Percentiles rank a stretch among this genome's conserved stretches.
phyloP scores from a whole-genome alignment of 495 filamentous ascomycete species.

The Annulohypoxylon maeteangense region DNA sequence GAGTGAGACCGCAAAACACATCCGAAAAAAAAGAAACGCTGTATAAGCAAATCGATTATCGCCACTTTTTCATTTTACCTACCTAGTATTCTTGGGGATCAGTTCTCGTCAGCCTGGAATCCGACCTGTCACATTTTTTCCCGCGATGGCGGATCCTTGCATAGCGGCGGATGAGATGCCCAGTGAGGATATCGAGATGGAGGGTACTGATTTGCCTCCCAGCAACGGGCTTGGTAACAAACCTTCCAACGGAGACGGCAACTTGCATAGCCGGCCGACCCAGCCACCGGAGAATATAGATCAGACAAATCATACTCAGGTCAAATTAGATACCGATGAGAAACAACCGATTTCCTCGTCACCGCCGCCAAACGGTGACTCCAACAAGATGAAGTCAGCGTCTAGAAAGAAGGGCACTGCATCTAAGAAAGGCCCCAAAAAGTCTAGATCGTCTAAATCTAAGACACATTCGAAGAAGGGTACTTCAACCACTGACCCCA shows the following conservation, averaged over 20 bases:
- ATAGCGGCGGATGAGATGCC: constrained; percentile 13
- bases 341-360: constrained; percentile 31
- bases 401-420: constrained; percentile 60
- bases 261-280: constrained; percentile 5
- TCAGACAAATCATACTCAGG: constrained; percentile 25
- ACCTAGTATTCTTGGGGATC: neutral
- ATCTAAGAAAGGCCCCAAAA: constrained; percentile 50
- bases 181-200: constrained; percentile 38
- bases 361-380: constrained; percentile 27
- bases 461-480: constrained; percentile 28
- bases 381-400: constrained; percentile 44
- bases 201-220: constrained; percentile 20
- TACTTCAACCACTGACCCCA: constrained; percentile 28
- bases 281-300: neutral
- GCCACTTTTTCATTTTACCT: neutral
- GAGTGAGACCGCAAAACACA: constrained; percentile 4
- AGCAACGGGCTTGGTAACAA: constrained; percentile 26
- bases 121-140: constrained; percentile 34
- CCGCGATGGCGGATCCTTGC: constrained; percentile 23
- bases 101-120: neutral
- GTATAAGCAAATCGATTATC: neutral
- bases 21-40: neutral
- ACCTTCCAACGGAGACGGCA: constrained; percentile 3
- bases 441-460: constrained; percentile 44
- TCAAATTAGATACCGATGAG: constrained; percentile 39